Conservation (phyloP, 352 stramenopile genomes). For the Globisporangium yorkense region DNA sequence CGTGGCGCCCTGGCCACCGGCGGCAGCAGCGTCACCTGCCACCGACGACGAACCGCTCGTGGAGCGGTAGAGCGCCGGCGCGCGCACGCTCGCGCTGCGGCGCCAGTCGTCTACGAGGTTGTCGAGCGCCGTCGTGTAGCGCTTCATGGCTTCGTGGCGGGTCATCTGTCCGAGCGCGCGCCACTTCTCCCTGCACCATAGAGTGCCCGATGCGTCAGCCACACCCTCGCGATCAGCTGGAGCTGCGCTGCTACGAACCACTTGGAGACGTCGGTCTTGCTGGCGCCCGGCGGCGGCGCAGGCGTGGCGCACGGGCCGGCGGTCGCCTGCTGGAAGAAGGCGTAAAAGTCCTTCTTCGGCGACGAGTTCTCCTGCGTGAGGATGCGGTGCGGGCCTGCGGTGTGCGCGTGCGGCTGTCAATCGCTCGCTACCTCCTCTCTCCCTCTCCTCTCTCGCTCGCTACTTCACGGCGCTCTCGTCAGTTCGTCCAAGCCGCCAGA, state of each 20-base stretch:
- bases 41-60: constrained; percentile 10
- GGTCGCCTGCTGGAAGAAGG: constrained; percentile 72
- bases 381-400: constrained; percentile 59
- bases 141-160: constrained; percentile 72
- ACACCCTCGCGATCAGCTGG: too few species aligned
- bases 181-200: constrained; percentile 54
- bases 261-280: constrained; percentile 54
- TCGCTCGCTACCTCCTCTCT: too few species aligned
- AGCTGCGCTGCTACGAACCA: constrained; percentile 17
- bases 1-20: constrained; percentile 1
- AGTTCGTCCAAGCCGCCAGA: not conserved
- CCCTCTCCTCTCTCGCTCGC: too few species aligned
- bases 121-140: constrained; percentile 68
- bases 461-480: not conserved
- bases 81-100: constrained; percentile 42
- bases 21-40: not conserved
- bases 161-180: constrained; percentile 56
- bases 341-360: constrained; percentile 78
- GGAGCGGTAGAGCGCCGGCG: constrained; percentile 6
- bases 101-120: constrained; percentile 81
- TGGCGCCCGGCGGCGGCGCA: constrained; percentile 24
- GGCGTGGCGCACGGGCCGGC: constrained; percentile 39
- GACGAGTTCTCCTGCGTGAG: constrained; percentile 63
- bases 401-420: too few species aligned
- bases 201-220: not conserved